Evolutionary conservation across 805 yeast genomes (phyloP).

Genomic region (Lachancea cidri): DNA sequence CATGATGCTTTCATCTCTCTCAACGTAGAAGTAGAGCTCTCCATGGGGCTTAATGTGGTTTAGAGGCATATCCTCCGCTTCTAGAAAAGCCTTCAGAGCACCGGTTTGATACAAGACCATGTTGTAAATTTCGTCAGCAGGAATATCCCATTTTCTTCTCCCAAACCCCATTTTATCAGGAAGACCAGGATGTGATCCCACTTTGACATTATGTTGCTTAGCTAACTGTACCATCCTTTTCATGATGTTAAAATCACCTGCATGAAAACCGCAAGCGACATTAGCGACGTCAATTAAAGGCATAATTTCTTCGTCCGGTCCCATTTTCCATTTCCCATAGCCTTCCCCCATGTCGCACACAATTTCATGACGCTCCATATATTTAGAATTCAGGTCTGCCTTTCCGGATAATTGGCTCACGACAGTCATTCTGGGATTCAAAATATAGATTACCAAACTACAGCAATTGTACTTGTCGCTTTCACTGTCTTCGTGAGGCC

Average conservation of each 20-base stretch:
- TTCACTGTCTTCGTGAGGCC: too few species aligned
- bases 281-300: conserved; percentile 37
- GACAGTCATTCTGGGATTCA: neutral
- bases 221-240: conserved; percentile 32
- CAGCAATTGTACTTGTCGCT: too few species aligned
- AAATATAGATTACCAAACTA: too few species aligned
- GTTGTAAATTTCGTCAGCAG: conserved; percentile 35
- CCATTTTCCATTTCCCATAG: conserved; percentile 19
- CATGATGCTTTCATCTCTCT: conserved; percentile 34
- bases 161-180: conserved; percentile 39
- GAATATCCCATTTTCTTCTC: conserved; percentile 34
- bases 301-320: conserved; percentile 39
- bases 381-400: neutral
- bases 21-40: conserved; percentile 36
- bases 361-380: neutral
- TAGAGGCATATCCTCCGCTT: conserved; percentile 17
- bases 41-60: conserved; percentile 38
- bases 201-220: conserved; percentile 32
- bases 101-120: conserved; percentile 31
- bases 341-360: neutral
- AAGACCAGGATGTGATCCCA: conserved; percentile 39
- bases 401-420: neutral
- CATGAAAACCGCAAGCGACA: conserved; percentile 40
- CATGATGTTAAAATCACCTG: conserved; percentile 38
- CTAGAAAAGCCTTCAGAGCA: conserved; percentile 23